A percentile compares a stretch with the other conserved stretches of the same genome.
These are phyloP conservation scores for Colletotrichum spaethianum DNA, from an alignment of 2,329 filamentous ascomycete genomes.

Conservation along the genomic window DNA sequence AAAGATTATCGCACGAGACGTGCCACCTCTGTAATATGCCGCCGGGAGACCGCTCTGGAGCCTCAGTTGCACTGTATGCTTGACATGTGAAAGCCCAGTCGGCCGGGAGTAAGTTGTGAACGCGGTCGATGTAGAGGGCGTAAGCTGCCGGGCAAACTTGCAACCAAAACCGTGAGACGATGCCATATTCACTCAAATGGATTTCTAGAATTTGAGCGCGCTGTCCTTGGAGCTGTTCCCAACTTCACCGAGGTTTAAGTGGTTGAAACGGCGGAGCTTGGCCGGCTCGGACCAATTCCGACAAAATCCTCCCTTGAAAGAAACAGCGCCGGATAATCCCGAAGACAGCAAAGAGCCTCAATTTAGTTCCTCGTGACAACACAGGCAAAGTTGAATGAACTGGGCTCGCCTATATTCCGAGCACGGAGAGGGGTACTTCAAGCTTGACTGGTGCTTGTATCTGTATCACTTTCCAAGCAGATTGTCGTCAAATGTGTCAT, in stretches of 20 bases:
- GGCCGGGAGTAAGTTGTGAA: background rate
- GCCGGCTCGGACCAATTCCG: slow-evolving; percentile 7
- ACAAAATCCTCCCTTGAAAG: background rate
- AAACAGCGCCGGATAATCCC: slow-evolving; percentile 1
- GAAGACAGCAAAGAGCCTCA: background rate
- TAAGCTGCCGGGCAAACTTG: background rate
- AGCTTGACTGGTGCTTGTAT: no score
- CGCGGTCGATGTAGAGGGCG: background rate
- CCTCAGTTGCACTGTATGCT: background rate
- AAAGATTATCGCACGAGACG: slow-evolving; percentile 77
- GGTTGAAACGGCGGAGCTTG: background rate
- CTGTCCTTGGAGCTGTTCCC: background rate
- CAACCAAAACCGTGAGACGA: no score
- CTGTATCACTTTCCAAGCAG: no score
- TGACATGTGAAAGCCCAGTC: background rate
- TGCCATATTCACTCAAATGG: no score
- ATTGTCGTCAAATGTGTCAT: no score
- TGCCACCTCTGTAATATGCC: slow-evolving; percentile 77
- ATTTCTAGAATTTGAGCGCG: no score
- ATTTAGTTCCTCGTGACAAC: no score
- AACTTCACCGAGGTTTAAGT: background rate
- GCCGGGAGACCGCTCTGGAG: slow-evolving; percentile 57
- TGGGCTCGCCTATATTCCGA: no score
- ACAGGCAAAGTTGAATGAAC: no score
- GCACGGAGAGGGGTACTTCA: no score